Conservation (phyloP, 371 early-diverging fungal genomes). For the Mycotypha africana region DNA sequence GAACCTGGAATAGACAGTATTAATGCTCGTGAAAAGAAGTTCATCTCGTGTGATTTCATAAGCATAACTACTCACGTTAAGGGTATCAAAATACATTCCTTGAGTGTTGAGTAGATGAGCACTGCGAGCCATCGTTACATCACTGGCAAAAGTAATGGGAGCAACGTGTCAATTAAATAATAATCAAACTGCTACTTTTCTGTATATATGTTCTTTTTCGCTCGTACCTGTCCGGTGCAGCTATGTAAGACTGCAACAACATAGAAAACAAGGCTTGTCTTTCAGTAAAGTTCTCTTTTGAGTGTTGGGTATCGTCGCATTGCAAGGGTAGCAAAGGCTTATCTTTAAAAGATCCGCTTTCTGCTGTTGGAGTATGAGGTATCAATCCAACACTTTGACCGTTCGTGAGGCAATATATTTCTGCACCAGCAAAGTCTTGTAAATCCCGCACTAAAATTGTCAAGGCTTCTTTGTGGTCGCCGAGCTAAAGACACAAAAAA, state of each 20-base stretch:
- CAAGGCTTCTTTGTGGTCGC: slow-evolving; percentile 49
- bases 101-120: slow-evolving; percentile 58
- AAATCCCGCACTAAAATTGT: slow-evolving; percentile 47
- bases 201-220: no score
- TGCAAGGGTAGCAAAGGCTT: slow-evolving; percentile 3
- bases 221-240: slow-evolving; percentile 25
- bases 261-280: slow-evolving; percentile 30
- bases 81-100: slow-evolving; percentile 53
- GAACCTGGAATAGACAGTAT: slow-evolving; percentile 40
- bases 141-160: no score
- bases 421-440: slow-evolving; percentile 61
- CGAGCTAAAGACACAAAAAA: slow-evolving; percentile 43
- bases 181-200: no score
- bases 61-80: slow-evolving; percentile 35
- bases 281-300: slow-evolving; percentile 12
- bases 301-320: no score
- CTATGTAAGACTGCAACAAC: slow-evolving; percentile 36
- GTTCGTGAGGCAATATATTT: slow-evolving; percentile 57
- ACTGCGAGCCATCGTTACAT: slow-evolving; percentile 39
- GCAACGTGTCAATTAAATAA: no score
- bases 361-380: slow-evolving; percentile 5
- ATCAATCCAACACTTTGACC: slow-evolving; percentile 38
- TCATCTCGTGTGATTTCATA: no score
- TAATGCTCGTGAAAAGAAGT: no score
- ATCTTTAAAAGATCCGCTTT: slow-evolving; percentile 18